phyloP scores from a whole-genome alignment of 176 grass and related monocot species.

The Raddia guianensis region DNA sequence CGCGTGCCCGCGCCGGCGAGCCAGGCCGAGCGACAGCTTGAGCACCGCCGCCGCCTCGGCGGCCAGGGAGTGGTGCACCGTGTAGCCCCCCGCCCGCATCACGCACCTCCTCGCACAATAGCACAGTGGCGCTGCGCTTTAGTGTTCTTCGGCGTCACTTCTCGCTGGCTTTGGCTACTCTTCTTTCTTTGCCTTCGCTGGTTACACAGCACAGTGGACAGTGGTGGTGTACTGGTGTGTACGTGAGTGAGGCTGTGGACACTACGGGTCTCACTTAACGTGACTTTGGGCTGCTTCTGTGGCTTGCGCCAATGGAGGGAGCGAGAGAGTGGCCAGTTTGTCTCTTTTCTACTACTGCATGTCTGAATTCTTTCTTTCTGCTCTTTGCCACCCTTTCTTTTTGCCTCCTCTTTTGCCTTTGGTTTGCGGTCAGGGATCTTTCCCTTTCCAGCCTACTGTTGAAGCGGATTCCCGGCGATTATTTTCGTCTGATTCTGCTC shows the following conservation, averaged over 20 bases:
- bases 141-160: background rate
- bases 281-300: background rate
- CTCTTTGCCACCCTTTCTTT: conserved; percentile 31
- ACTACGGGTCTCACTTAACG: background rate
- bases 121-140: background rate
- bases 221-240: background rate
- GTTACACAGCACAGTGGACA: background rate
- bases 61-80: conserved; percentile 83
- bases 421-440: conserved; percentile 22
- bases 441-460: conserved; percentile 27
- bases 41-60: conserved; percentile 75
- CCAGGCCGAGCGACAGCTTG: conserved; percentile 62
- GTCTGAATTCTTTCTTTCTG: conserved; percentile 34
- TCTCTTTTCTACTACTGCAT: conserved; percentile 6
- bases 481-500: background rate
- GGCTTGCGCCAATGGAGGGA: background rate
- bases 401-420: conserved; percentile 25
- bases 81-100: conserved; percentile 77
- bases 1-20: conserved; percentile 69
- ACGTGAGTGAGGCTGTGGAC: background rate
- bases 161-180: background rate
- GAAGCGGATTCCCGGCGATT: background rate
- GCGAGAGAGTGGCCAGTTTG: background rate
- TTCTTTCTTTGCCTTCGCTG: background rate
- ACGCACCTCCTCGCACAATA: conserved; percentile 19